Percentiles rank a stretch among this genome's conserved stretches.
These are phyloP conservation scores for Monosporozyma yasuniensis DNA, from an alignment of 805 yeast genomes.

Conservation along the genomic window DNA sequence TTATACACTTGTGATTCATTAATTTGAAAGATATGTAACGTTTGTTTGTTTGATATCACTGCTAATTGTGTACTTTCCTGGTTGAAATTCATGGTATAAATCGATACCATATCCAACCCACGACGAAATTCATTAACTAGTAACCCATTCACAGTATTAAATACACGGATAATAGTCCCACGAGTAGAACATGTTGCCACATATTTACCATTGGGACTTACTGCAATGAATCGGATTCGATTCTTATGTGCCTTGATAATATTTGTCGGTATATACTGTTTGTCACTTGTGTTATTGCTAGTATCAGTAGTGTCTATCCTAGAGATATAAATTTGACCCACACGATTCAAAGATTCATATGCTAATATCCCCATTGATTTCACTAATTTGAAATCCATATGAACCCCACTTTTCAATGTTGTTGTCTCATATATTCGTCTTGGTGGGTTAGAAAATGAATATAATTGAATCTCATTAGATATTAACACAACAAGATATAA, in stretches of 20 bases:
- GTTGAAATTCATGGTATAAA: conserved; percentile 78
- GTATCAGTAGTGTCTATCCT: conserved; percentile 11
- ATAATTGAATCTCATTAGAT: conserved; percentile 57
- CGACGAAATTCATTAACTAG: conserved; percentile 78
- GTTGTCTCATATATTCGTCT: not conserved
- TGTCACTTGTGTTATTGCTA: conserved; percentile 7
- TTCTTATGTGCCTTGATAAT: conserved; percentile 82
- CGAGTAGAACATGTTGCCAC: conserved; percentile 84
- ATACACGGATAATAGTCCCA: conserved; percentile 85
- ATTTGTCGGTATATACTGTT: conserved; percentile 19
- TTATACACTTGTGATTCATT: not conserved
- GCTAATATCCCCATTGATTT: conserved; percentile 7
- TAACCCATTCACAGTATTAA: conserved; percentile 51
- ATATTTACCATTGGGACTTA: conserved; percentile 68
- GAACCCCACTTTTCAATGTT: conserved; percentile 7
- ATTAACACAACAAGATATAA: conserved; percentile 67
- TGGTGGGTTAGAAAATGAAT: conserved; percentile 78
- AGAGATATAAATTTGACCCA: conserved; percentile 27
- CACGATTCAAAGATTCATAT: conserved; percentile 9
- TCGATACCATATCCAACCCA: conserved; percentile 76
- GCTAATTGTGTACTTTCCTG: conserved; percentile 71
- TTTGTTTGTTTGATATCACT: conserved; percentile 78
- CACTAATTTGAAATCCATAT: conserved; percentile 20
- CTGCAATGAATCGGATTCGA: conserved; percentile 54
- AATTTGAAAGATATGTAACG: conserved; percentile 71